Evolutionary conservation across 805 yeast species (phyloP), one percentile per base, ranked within the genome.

Genomic region (Pichia occidentalis): DNA sequence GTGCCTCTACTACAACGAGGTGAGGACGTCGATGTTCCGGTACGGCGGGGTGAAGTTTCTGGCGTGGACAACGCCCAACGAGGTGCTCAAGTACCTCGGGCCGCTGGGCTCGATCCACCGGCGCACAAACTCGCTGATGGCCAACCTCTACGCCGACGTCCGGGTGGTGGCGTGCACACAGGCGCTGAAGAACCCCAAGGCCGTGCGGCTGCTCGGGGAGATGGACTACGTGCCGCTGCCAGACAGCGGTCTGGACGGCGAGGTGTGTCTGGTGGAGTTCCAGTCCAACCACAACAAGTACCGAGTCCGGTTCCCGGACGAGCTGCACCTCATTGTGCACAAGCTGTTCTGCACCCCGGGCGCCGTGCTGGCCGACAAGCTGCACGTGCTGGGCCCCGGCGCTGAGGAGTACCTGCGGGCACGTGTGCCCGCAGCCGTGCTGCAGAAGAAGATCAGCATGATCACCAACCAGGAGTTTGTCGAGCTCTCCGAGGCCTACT

Each of bases 371-470:
- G 52, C 79, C 9, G 38, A 45, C 1, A 73, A 73, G 3, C 45
- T 82, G 1, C 60, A 65, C 11, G 64, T 73, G 16, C 59, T 90
- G 8, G 95, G 95, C 0, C 88, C 95, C 2, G 97, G 96, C 2
- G 95, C 92, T 0, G 65, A 55, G 3, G 78, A 71, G 3, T 80
- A 72, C 44, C 68, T 66, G 36, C 33, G 28, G 1, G 40, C 39
- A 2, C 59, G 54, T 5, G 57, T 70, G 10, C 54, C 71, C 2
- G 34, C 42, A 11, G 64, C 61, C 0, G 34, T 80, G 2, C 50
- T 74, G 36, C 53, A 69, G 12, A 73, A 66, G 43, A 53, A 55
- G 4, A 71, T 80, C 1, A 56, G 61, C 12, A 68, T 71, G 4
- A 60, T 87, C 32, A 63, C 76, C 0, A 52, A 62, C 2, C 73